A percentile compares a stretch with the other conserved stretches of the same genome.
phyloP scores from a whole-genome alignment of 2,329 filamentous ascomycete species.

The Blastomyces parvus region DNA sequence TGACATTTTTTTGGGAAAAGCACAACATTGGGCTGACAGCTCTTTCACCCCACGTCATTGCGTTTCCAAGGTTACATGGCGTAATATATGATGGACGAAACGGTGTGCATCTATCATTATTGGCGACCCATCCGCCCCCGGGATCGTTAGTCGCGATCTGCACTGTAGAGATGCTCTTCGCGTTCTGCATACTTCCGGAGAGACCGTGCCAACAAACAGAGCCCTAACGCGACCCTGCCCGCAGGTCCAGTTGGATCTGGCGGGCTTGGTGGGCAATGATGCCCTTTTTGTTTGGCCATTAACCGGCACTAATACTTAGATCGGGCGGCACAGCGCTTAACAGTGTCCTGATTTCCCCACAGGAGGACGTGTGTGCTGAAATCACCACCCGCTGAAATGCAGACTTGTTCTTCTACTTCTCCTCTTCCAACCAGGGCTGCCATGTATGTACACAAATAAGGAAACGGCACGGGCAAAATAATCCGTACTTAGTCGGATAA shows the following conservation, averaged over 20 bases:
- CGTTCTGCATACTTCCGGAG: background rate
- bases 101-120: background rate
- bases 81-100: background rate
- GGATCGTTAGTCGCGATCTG: background rate
- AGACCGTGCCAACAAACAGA: background rate
- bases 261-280: background rate
- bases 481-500: background rate
- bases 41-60: background rate
- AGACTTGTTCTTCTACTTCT: background rate
- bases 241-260: background rate
- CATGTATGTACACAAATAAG: background rate
- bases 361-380: background rate
- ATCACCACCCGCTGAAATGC: background rate
- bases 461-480: background rate
- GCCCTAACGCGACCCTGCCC: background rate
- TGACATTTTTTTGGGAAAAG: background rate
- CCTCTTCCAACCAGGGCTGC: background rate
- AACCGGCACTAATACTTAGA: background rate
- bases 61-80: background rate
- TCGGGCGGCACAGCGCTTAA: constrained; percentile 4
- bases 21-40: background rate
- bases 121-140: background rate
- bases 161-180: background rate
- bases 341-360: background rate
- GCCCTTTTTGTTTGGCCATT: background rate